Percentiles rank a stretch among this genome's conserved stretches.
Conservation (phyloP, 495 filamentous ascomycete genomes). For the Penicilliopsis zonata region DNA sequence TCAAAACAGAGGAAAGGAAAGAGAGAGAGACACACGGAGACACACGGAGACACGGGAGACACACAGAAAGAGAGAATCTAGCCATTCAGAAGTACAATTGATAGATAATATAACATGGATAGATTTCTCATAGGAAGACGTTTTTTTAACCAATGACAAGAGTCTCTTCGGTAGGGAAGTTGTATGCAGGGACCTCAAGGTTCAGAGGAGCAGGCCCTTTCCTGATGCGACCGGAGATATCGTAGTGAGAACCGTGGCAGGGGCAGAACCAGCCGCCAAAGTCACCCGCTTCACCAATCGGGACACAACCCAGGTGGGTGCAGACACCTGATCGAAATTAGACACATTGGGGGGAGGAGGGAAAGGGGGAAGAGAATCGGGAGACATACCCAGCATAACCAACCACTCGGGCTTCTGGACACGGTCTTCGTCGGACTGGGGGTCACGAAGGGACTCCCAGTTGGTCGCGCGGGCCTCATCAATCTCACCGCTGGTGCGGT, state of each 20-base stretch:
- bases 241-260: slow-evolving; percentile 99
- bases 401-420: slow-evolving; percentile 98
- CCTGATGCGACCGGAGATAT: slow-evolving; percentile 93
- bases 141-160: slow-evolving; percentile 62
- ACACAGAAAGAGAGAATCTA: slow-evolving; percentile 9
- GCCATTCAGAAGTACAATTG: slow-evolving; percentile 1
- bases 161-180: slow-evolving; percentile 67
- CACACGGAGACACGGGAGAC: slow-evolving; percentile 12
- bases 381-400: slow-evolving; percentile 80
- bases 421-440: slow-evolving; percentile 80
- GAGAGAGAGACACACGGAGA: slow-evolving; percentile 16
- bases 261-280: slow-evolving; percentile 99
- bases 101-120: neutral
- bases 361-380: neutral
- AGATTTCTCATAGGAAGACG: slow-evolving; percentile 2
- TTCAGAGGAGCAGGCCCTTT: slow-evolving; percentile 95
- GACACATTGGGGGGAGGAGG: neutral
- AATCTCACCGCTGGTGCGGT: slow-evolving; percentile 84
- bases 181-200: slow-evolving; percentile 87
- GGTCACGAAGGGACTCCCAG: slow-evolving; percentile 74
- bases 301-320: slow-evolving; percentile 97
- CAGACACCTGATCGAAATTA: slow-evolving; percentile 58
- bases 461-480: slow-evolving; percentile 69
- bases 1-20: slow-evolving; percentile 6
- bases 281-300: slow-evolving; percentile 96